Evolutionary conservation across 2,329 filamentous ascomycete species (phyloP).

Genomic region (Fusarium stilboides): DNA sequence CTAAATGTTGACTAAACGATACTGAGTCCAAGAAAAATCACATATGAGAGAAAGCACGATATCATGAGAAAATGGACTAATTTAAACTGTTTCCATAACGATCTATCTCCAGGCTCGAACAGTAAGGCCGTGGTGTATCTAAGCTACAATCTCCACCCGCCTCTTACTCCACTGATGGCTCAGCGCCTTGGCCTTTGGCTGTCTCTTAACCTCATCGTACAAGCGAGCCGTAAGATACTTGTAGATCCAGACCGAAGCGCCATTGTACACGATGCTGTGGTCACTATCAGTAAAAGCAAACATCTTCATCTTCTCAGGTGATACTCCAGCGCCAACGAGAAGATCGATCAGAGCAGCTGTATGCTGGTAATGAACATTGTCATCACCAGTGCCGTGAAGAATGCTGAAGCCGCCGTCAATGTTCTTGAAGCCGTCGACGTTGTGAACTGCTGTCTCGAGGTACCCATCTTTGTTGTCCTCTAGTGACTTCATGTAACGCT

Average conservation of each 20-base stretch:
- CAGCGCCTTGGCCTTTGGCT: constrained; percentile 54
- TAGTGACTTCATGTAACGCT: constrained; percentile 79
- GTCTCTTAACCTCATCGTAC: constrained; percentile 73
- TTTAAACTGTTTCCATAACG: no score
- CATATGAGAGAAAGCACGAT: no score
- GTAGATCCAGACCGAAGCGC: constrained; percentile 70
- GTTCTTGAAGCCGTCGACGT: constrained; percentile 73
- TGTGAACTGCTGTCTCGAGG: constrained; percentile 71
- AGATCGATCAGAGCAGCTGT: constrained; percentile 73
- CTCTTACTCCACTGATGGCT: constrained; percentile 56
- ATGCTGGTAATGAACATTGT: constrained; percentile 82
- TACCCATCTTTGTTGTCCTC: constrained; percentile 72
- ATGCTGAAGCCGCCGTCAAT: constrained; percentile 73
- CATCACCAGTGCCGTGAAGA: constrained; percentile 77
- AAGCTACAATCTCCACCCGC: constrained; percentile 9
- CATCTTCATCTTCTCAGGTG: constrained; percentile 73
- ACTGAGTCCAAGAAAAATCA: no score
- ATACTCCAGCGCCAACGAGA: constrained; percentile 71
- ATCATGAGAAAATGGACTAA: no score
- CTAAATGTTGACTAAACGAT: no score
- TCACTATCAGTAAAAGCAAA: constrained; percentile 77
- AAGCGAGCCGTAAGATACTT: constrained; percentile 73
- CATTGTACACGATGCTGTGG: constrained; percentile 73
- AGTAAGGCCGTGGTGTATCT: neutral
- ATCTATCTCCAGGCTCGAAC: no score